These are phyloP conservation scores for Podospora appendiculata DNA, from an alignment of 495 filamentous ascomycete species.

Conservation along the genomic window DNA sequence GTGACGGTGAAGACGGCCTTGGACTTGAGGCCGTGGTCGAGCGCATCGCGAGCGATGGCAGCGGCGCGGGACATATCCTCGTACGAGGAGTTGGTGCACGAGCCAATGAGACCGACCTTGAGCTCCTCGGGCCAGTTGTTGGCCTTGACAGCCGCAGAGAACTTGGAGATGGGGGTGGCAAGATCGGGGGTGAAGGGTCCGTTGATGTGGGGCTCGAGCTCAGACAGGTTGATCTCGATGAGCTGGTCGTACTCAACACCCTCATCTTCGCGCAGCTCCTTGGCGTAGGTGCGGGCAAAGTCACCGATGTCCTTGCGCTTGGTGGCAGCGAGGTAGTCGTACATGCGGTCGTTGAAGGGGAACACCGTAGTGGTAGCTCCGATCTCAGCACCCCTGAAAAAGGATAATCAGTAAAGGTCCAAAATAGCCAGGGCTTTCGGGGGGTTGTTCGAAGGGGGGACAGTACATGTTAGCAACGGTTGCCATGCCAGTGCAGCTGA, in stretches of 20 bases:
- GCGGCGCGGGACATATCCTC: conserved; percentile 97
- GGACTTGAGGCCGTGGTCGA: conserved; percentile 88
- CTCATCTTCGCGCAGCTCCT: conserved; percentile 82
- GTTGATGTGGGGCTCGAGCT: conserved; percentile 97
- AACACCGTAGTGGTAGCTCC: conserved; percentile 97
- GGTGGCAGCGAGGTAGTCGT: conserved; percentile 89
- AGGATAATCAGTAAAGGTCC: background rate
- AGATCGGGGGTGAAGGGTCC: conserved; percentile 99
- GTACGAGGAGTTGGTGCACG: conserved; percentile 99
- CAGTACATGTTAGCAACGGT: conserved; percentile 68
- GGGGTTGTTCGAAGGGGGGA: conserved; percentile 1
- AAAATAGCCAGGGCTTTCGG: background rate
- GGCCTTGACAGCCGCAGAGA: conserved; percentile 84
- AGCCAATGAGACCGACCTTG: conserved; percentile 94
- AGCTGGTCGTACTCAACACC: conserved; percentile 95
- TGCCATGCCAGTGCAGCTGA: conserved; percentile 56
- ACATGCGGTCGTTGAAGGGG: conserved; percentile 97
- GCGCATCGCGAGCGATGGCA: conserved; percentile 89
- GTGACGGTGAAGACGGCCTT: conserved; percentile 93
- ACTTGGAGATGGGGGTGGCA: conserved; percentile 95
- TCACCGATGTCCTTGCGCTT: conserved; percentile 88
- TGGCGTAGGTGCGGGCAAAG: conserved; percentile 75
- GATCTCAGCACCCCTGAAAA: conserved; percentile 59
- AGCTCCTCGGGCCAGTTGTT: conserved; percentile 97
- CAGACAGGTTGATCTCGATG: conserved; percentile 88